Evolutionary conservation across 2,329 filamentous ascomycete species (phyloP), one percentile per base, ranked within the genome.

Genomic region (Penicillium hordei): DNA sequence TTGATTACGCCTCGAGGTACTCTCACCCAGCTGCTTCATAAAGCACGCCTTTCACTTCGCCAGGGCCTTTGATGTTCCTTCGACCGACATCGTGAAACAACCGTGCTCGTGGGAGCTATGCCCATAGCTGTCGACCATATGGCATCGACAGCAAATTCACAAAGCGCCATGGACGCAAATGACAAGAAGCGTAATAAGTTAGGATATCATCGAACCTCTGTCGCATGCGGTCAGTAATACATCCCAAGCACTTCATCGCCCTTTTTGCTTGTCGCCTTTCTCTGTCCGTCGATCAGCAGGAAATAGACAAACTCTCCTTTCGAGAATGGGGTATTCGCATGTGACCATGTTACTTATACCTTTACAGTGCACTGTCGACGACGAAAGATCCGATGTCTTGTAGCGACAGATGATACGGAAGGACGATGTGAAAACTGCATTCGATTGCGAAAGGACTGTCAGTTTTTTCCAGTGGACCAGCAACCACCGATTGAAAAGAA

Each of bases 181-280:
- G 85, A 89, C 66, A 89, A 89, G 72, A 85, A 86, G 71, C 86
- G 93, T 71, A 97, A 96, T 75, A 97, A 96, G 77, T 82, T 97
- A 60, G 93, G 93, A 39, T 97, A 97, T 73, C 93, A 97, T 78
- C 86, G 93, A 70, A 96, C 92, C 36, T 95, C 93, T 44, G 91
- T 97, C 67, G 94, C 93, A 66, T 97, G 93, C 80, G 89, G 93
- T 97, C 84, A 85, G 93, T 86, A 57, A 42, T 46, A 29, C 27
- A 27, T 34, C n/a, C 38, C 31, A 23, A 21, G 15, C 21, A 46
- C 52, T 21, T 21, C 48, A 50, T 39, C 45, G n/a, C 33, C 27
- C 40, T 49, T 33, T 33, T 17, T 17, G 31, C 49, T 29, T 46
- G 27, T 33, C 40, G 21, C 46, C 54, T 55, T 58, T 45, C 23